Base-by-base conservation (phyloP, 371 early-diverging fungal species). In the Lichtheimia corymbifera region DNA sequence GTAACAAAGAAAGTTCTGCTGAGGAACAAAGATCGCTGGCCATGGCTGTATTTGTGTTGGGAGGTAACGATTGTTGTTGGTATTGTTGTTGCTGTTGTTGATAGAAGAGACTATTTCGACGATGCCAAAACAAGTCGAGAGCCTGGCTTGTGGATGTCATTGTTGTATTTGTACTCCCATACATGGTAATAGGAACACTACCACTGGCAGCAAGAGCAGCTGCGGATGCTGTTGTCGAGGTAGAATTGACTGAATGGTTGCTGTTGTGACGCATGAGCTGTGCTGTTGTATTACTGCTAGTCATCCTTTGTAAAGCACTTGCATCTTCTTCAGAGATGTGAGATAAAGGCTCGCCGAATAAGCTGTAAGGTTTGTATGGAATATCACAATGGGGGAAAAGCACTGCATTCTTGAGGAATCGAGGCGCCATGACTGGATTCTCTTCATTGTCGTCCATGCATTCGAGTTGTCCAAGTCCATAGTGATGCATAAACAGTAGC, bases 291-390 rank as follows among this genome's bases (percentile, higher is more conserved):
- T 50, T 62, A 42, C 40, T 54, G 55, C 68, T 63, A 5, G 55
- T 53, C 62, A 77, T 62, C 11, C 70, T 59, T 47, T 70, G 71
- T 18, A 78, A 52, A 64, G 69, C 65, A 53, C 71, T 72, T 0
- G 66, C 64, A 40, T 74, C 77, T 64, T 77, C 78, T 47, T 77
- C 78, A 5, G 78, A 78, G 18, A 78, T 78, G 30, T 78, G 75
- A 0, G 78, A 78, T 5, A 78, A 53, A 41, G 72, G 71, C 41
- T 78, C 78, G 1, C 69, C 78, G 65, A 78, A 78, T n/a, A 78
- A 60, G 55, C 78, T 78, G 54, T 78, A 78, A 11, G 78, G 78
- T 14, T 72, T 66, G 42, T 78, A 78, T 2, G 59, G 50, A 60
- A 22, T 59, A 24, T 56, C 40, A 28, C 43, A 45, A 28, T 56